Base-by-base conservation (phyloP, 495 filamentous ascomycete species). In the Annulohypoxylon stygium region DNA sequence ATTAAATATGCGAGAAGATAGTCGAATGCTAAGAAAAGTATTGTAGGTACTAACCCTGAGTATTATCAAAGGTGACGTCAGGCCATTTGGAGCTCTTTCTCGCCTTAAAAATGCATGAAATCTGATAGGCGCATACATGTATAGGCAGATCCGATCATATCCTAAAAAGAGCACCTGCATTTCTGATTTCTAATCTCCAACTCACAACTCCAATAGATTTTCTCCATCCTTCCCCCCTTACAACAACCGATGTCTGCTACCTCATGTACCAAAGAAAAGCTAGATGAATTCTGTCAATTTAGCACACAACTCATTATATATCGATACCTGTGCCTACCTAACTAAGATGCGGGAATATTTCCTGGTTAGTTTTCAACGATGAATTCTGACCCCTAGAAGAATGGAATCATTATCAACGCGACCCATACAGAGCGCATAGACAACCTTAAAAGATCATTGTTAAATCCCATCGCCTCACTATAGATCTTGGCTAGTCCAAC, bases 111-210 rank as follows among this genome's bases (percentile, higher is more conserved):
- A 69, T 69, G 45, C 51, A 47, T 39, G 36, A 47, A 39, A 30
- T 59, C 16, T 73, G 70, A 73, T 69, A 68, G 70, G 70, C 45
- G 57, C 55, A 63, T 10, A 7, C 11, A 58, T 18, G n/a, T 71
- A 48, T 63, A 67, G 7, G 70, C 41, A 51, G 51, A 11, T 34
- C 26, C 36, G 7, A 25, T 68, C 14, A 20, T 53, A 50, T 63
- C 69, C 50, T 12, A 36, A 73, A 65, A 30, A 55, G 54, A 65
- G 39, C 37, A 34, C 26, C 65, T 64, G 61, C 70, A 73, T 59
- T 37, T 47, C n/a, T 47, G 43, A 47, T 47, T 65, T 20, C 20
- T 33, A 5, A 47, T 65, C 65, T 69, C 65, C 64, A 73, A 62
- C 39, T 26, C 11, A 41, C 25, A 57, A 48, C 48, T 37, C 26